These are phyloP conservation scores for Tetraselmis chui DNA, from an alignment of 139 green algal species.

Conservation along the genomic window DNA sequence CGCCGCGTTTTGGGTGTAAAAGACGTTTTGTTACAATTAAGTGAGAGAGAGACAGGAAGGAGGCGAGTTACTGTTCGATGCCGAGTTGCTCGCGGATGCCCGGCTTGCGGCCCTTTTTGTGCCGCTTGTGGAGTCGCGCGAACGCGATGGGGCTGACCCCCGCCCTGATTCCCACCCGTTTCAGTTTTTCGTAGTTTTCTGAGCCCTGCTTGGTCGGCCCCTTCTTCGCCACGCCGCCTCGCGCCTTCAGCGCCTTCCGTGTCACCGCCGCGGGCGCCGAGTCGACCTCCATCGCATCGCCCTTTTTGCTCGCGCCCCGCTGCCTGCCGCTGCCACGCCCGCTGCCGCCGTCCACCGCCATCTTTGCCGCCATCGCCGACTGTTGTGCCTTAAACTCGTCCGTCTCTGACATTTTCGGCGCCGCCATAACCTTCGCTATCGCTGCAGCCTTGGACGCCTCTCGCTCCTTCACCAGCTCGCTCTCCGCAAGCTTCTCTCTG, in stretches of 20 bases:
- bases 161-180: background rate
- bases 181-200: background rate
- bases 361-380: background rate
- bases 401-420: background rate
- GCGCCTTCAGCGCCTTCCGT: background rate
- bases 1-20: too few species aligned
- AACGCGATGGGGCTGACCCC: background rate
- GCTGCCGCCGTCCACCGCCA: background rate
- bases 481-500: background rate
- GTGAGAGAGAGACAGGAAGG: too few species aligned
- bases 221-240: background rate
- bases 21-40: too few species aligned
- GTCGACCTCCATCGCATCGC: background rate
- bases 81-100: background rate
- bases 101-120: background rate
- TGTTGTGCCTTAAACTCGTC: background rate
- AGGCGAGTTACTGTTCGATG: too few species aligned
- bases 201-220: background rate
- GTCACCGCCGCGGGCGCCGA: background rate
- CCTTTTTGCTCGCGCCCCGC: background rate
- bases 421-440: background rate
- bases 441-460: background rate
- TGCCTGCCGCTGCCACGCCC: too few species aligned
- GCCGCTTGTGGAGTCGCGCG: background rate
- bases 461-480: background rate